These are phyloP conservation scores for Pluteus cervinus DNA, from an alignment of 768 basidiomycete genomes.

Conservation along the genomic window DNA sequence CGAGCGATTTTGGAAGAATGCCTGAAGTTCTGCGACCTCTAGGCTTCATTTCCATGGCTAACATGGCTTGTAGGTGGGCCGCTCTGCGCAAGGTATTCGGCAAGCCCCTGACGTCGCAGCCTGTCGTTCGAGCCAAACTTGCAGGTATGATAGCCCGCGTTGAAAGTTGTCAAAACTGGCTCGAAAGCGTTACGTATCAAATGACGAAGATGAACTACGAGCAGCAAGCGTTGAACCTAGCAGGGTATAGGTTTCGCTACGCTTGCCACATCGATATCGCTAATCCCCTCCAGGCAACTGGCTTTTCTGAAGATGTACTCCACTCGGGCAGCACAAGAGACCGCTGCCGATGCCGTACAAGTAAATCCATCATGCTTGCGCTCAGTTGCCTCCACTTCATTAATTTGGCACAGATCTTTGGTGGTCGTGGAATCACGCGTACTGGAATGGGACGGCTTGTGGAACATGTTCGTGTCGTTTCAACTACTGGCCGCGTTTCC, in stretches of 20 bases:
- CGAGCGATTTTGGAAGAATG: constrained; percentile 69
- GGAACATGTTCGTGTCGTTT: constrained; percentile 9
- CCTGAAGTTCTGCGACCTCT: constrained; percentile 37
- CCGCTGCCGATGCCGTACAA: constrained; percentile 67
- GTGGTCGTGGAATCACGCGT: constrained; percentile 78
- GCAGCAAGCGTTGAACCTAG: constrained; percentile 66
- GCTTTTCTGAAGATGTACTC: constrained; percentile 75
- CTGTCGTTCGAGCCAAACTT: constrained; percentile 74
- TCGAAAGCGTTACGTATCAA: constrained; percentile 82
- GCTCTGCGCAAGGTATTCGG: constrained; percentile 72
- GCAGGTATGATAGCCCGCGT: constrained; percentile 76
- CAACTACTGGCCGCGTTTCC: too few relatives aligned
- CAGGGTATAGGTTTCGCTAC: constrained; percentile 67
- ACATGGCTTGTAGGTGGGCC: constrained; percentile 63
- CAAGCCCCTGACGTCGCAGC: constrained; percentile 57
- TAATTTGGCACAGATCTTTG: constrained; percentile 51
- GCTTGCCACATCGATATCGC: too few relatives aligned
- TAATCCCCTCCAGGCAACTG: constrained; percentile 60
- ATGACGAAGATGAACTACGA: constrained; percentile 84
- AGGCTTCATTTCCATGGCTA: constrained; percentile 22
- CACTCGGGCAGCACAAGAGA: constrained; percentile 72
- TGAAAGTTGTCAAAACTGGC: constrained; percentile 76
- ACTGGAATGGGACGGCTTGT: constrained; percentile 37
- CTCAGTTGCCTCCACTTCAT: neutral
- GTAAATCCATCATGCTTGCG: constrained; percentile 10